phyloP scores from a whole-genome alignment of 2,329 filamentous ascomycete genomes.

The Aschersonia sp. region DNA sequence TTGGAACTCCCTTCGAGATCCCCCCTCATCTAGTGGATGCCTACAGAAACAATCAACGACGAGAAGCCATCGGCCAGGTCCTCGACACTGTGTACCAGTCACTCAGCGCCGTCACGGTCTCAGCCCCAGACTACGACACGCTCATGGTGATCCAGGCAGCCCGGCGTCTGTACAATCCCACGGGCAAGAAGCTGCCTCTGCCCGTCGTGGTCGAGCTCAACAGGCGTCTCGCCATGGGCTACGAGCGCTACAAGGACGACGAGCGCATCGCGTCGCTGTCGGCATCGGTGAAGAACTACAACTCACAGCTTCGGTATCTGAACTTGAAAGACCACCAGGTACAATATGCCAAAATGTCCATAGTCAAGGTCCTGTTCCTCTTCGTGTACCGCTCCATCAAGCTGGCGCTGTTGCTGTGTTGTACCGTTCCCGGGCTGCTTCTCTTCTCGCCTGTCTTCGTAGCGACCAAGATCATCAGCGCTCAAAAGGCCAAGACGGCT shows the following conservation, averaged over 20 bases:
- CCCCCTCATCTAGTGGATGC: constrained; percentile 69
- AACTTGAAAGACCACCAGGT: constrained; percentile 91
- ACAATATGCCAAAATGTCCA: constrained; percentile 74
- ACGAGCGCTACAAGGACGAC: constrained; percentile 85
- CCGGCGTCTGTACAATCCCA: constrained; percentile 83
- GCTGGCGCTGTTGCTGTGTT: constrained; percentile 59
- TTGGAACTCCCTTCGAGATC: constrained; percentile 79
- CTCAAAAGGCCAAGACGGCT: constrained; percentile 69
- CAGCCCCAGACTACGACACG: constrained; percentile 87
- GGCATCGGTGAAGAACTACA: constrained; percentile 69
- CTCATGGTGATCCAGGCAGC: constrained; percentile 95
- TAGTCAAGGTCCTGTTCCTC: constrained; percentile 58
- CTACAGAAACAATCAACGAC: constrained; percentile 69
- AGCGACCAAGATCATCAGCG: constrained; percentile 68
- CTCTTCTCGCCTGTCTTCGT: constrained; percentile 85
- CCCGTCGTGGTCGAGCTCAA: constrained; percentile 92
- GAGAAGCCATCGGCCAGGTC: constrained; percentile 75
- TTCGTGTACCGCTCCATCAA: constrained; percentile 72
- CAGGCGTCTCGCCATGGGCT: constrained; percentile 77
- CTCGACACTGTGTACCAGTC: constrained; percentile 78
- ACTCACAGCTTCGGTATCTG: constrained; percentile 70
- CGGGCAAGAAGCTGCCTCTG: constrained; percentile 82
- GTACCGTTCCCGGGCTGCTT: constrained; percentile 72
- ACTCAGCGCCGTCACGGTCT: constrained; percentile 79
- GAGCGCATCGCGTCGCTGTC: constrained; percentile 66